phyloP scores from a whole-genome alignment of 2,329 filamentous ascomycete species.

The Exserohilum rostratum region DNA sequence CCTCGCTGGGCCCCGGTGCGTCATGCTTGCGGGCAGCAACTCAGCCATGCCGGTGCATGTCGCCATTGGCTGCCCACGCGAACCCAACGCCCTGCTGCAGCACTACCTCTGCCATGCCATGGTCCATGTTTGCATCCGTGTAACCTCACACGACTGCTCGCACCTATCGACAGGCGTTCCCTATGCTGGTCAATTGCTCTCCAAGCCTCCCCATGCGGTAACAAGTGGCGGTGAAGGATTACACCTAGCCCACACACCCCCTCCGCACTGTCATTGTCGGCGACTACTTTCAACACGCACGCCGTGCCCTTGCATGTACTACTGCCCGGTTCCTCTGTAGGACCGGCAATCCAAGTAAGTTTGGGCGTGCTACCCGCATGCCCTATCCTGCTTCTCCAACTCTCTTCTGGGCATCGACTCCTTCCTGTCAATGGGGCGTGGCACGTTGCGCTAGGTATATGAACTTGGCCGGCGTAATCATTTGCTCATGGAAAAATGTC shows the following conservation, averaged over 20 bases:
- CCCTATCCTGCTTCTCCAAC: neutral
- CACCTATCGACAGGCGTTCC: slow-evolving; percentile 27
- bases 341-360: neutral
- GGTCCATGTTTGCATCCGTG: slow-evolving; percentile 22
- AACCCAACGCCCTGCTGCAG: slow-evolving; percentile 32
- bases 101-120: slow-evolving; percentile 22
- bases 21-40: slow-evolving; percentile 34
- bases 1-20: slow-evolving; percentile 34
- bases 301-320: slow-evolving; percentile 13
- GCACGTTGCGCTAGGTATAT: neutral
- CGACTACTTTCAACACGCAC: slow-evolving; percentile 16
- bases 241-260: slow-evolving; percentile 20
- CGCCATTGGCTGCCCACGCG: slow-evolving; percentile 35
- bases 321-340: neutral
- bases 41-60: slow-evolving; percentile 12
- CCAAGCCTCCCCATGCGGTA: slow-evolving; percentile 4
- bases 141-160: slow-evolving; percentile 32
- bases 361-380: neutral
- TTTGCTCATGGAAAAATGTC: slow-evolving; percentile 17
- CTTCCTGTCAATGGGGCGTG: neutral
- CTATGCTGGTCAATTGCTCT: slow-evolving; percentile 21
- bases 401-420: neutral
- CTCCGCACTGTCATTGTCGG: slow-evolving; percentile 8
- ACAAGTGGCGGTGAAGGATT: slow-evolving; percentile 32
- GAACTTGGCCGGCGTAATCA: neutral